Base-by-base conservation (phyloP, 352 stramenopile genomes). In the Hyaloperonospora arabidopsidis region DNA sequence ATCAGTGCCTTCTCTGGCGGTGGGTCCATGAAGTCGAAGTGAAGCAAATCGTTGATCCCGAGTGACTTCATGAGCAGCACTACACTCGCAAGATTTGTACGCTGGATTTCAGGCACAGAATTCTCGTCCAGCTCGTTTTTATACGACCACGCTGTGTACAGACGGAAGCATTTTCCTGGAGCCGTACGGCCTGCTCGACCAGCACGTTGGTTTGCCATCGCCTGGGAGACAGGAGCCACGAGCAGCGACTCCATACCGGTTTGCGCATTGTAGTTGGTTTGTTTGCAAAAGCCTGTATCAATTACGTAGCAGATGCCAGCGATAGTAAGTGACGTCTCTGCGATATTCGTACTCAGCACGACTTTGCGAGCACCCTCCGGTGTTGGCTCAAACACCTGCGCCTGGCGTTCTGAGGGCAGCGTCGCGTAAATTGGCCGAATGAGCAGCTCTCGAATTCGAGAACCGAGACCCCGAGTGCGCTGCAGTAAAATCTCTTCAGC, bases 21-120 rank as follows among this genome's bases (percentile, higher is more conserved):
- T 15, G 95, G 85, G 72, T 99, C 97, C 95, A 99, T 99, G 60
- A 99, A 99, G 72, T 99, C 97, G 61, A 99, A 99, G 63, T 99
- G 80, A 17, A 99, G 69, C 46, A 99, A 68, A 70, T 99, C 96
- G 64, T 99, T 97, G 64, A 99, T 98, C 4, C 97, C 97, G 2
- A 99, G 79, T 59, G 85, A 97, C 72, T 99, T 99, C 54, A 99
- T 89, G 65, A 99, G 87, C 35, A 99, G 74, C 52, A 99, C 96
- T 4, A 99, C 96, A 69, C 95, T 98, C 11, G 79, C 84, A 61
- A 98, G 72, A 45, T 97, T 95, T 0, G 87, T 97, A 39, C 96
- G 81, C 28, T 98, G 79, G 61, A 99, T 99, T 76, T 99, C 96
- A 0, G 97, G 96, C 64, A 98, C 97, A 0, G 93, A 99, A 59